Base-by-base conservation (phyloP, 768 basidiomycete species). In the Hericium alpestre region DNA sequence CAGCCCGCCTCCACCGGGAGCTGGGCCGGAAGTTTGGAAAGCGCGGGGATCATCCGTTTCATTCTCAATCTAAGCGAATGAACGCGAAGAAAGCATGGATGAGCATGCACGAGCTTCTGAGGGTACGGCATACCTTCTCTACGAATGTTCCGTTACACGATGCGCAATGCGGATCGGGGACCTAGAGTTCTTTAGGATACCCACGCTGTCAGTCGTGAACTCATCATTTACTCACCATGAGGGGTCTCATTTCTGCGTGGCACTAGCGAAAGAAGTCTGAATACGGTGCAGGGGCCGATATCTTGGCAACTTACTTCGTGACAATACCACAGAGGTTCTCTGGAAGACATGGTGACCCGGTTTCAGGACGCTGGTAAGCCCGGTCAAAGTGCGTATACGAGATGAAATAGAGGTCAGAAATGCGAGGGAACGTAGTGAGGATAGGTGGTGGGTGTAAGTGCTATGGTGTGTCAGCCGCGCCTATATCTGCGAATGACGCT, bases 91-190 rank as follows among this genome's bases (percentile, higher is more conserved):
- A 25, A 48, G 32, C 4, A n/a, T 55, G 25, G 46, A 20, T 15
- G 13, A 23, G 32, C 48, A 15, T 38, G 18, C 51, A 47, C 52
- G 54, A 25, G 46, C 18, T 40, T 39, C 32, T 20, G 16, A 22
- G 38, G 23, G 15, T 9, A 20, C 32, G 22, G 60, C 70, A 46
- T 49, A 84, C 91, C 76, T 79, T 86, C 70, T 93, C 91, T 2
- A 94, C 86, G 64, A 95, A 95, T 18, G 82, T 77, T 6, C 90
- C 78, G 61, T 79, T 76, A 70, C 92, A 95, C 22, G 84, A 86
- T 51, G 90, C 82, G 68, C 92, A 95, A 47, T 84, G 79, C 12
- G 90, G 87, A 72, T 91, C 80, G 41, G 90, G 90, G 3, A 82
- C 78, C 90, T 92, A 27, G 6, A 65, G 22, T 53, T 32, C 22